These are phyloP conservation scores for Erodium trifolium DNA, from an alignment of 441 rosid genomes.

Conservation along the genomic window DNA sequence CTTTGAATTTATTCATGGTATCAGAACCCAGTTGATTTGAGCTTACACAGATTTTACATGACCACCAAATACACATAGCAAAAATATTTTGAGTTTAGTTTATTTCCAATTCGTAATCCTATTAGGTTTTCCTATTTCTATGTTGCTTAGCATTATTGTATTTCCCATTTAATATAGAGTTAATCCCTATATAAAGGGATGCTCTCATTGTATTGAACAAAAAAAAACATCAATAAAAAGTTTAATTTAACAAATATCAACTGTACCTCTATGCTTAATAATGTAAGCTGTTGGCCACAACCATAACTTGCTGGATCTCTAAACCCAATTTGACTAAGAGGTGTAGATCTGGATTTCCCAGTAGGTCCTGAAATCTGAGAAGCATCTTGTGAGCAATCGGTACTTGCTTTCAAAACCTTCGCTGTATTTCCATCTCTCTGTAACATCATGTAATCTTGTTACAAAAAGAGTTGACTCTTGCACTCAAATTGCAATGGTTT, in stretches of 20 bases:
- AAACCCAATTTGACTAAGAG: conserved; percentile 90
- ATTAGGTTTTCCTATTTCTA: no score
- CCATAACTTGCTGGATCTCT: conserved; percentile 96
- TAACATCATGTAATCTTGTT: conserved; percentile 22
- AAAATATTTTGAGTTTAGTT: background rate
- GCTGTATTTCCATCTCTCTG: conserved; percentile 31
- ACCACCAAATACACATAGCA: background rate
- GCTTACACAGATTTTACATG: conserved; percentile 1
- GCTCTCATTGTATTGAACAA: no score
- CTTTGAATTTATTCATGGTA: no score
- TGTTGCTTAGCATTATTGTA: no score
- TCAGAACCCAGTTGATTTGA: no score
- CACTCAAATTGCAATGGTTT: conserved; percentile 22
- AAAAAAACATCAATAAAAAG: no score
- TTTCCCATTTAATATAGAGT: no score
- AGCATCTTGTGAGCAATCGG: conserved; percentile 39
- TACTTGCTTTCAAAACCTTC: conserved; percentile 22
- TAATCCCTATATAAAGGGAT: no score
- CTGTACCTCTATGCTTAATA: conserved; percentile 85
- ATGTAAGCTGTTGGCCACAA: conserved; percentile 86
- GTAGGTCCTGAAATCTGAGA: conserved; percentile 93
- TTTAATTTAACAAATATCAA: background rate
- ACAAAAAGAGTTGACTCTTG: conserved; percentile 24
- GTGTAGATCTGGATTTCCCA: conserved; percentile 67
- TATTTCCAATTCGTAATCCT: no score